Evolutionary conservation across 352 stramenopile species (phyloP), one percentile per base, ranked within the genome.

Genomic region (Globisporangium nunn): DNA sequence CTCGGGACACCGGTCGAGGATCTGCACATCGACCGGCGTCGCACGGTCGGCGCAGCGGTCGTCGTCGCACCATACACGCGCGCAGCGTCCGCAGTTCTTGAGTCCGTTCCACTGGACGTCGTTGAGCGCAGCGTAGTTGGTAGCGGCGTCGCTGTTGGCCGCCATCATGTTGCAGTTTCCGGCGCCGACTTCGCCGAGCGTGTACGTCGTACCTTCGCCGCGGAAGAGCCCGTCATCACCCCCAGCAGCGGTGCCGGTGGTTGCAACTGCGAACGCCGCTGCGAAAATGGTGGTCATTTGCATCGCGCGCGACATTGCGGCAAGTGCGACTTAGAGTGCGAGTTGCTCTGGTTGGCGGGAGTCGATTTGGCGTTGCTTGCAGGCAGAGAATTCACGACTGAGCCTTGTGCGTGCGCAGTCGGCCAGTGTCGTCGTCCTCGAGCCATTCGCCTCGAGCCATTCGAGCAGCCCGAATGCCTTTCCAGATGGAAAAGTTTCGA

Each of bases 91-190:
- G n/a, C n/a, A n/a, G n/a, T n/a, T n/a, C 23, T 23, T 23, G 23
- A 23, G 23, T 23, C 23, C 23, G 23, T 23, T 23, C 23, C 23
- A 23, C 23, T 23, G 23, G 23, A 23, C 23, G 23, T 23, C 23
- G 23, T 37, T 37, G 31, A 37, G 31, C 31, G 31, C 31, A 7
- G 31, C 31, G 31, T 37, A 37, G 52, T 79, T 78, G 35, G 51
- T 59, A 0, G 64, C 35, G 8, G 66, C 62, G 41, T 68, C 57
- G 47, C 49, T 61, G 59, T 63, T 72, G 17, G 55, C 65, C 40
- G 58, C 68, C 73, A 82, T 80, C n/a, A 77, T 67, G 50, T 76
- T 78, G 58, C 70, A 82, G 62, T 82, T 82, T 39, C 73, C 73
- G 3, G 46, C 60, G 30, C 49, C 59, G 3, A 73, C 43, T 40